Conservation (phyloP, 2,329 filamentous ascomycete genomes). For the Gaeumannomyces tritici region DNA sequence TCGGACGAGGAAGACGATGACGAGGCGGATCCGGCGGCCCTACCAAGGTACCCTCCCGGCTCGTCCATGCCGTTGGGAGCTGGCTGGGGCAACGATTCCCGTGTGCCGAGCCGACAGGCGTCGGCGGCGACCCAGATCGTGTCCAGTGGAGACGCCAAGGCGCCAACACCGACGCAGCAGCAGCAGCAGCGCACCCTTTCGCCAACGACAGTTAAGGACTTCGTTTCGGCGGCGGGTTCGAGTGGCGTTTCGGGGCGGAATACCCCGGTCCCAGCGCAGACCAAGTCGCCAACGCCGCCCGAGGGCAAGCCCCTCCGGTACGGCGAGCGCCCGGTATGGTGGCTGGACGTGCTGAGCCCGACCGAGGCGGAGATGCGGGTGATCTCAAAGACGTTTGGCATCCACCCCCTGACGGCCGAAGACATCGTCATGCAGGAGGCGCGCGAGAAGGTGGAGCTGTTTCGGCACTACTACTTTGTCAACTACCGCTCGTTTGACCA, state of each 20-base stretch:
- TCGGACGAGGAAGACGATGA: slow-evolving; percentile 56
- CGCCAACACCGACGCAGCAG: neutral
- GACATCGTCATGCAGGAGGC: slow-evolving; percentile 97
- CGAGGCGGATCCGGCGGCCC: slow-evolving; percentile 16
- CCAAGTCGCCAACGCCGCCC: slow-evolving; percentile 8
- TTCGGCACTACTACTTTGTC: slow-evolving; percentile 96
- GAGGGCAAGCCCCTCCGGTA: slow-evolving; percentile 33
- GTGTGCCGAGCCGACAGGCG: slow-evolving; percentile 33
- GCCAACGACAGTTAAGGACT: neutral
- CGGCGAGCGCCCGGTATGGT: slow-evolving; percentile 87
- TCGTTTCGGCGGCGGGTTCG: neutral
- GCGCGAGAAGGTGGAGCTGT: slow-evolving; percentile 95
- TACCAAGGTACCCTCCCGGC: neutral
- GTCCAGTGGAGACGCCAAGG: neutral
- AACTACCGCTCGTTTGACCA: slow-evolving; percentile 98
- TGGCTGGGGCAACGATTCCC: slow-evolving; percentile 25
- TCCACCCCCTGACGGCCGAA: slow-evolving; percentile 89
- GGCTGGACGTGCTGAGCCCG: slow-evolving; percentile 85
- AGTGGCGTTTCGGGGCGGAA: neutral
- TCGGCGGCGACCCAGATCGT: slow-evolving; percentile 15
- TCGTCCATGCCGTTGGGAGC: neutral
- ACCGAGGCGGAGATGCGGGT: slow-evolving; percentile 95
- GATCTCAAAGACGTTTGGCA: slow-evolving; percentile 84
- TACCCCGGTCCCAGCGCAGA: slow-evolving; percentile 14
- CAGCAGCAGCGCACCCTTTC: neutral